phyloP scores from a whole-genome alignment of 1,284 basidiomycete species.

The Macrocystidia cucumis region DNA sequence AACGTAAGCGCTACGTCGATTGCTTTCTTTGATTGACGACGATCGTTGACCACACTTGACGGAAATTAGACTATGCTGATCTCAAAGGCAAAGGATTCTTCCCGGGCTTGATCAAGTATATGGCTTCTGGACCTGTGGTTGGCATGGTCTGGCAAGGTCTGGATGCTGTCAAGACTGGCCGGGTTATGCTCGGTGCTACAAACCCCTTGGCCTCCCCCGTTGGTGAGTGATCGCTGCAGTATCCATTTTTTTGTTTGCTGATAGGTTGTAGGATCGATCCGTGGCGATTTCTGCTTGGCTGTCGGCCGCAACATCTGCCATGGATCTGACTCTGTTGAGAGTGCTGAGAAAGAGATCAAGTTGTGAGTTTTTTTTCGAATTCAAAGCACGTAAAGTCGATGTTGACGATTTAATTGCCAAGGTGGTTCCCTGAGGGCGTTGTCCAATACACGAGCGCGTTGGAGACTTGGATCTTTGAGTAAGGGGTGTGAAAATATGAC shows the following conservation, averaged over 20 bases:
- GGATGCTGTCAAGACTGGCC: slow-evolving; percentile 95
- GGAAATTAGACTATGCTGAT: slow-evolving; percentile 79
- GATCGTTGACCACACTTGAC: slow-evolving; percentile 6
- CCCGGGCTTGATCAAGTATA: slow-evolving; percentile 89
- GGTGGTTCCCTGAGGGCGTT: slow-evolving; percentile 83
- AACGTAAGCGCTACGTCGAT: slow-evolving; percentile 41
- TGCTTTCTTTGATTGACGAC: slow-evolving; percentile 11
- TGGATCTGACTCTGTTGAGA: slow-evolving; percentile 90
- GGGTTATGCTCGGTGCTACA: slow-evolving; percentile 93
- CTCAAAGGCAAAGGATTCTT: slow-evolving; percentile 91
- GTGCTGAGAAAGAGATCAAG: slow-evolving; percentile 84
- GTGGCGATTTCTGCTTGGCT: slow-evolving; percentile 89
- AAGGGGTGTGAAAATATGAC: slow-evolving; percentile 20
- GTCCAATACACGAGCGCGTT: slow-evolving; percentile 68
- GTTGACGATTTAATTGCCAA: slow-evolving; percentile 23
- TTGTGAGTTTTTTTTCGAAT: slow-evolving; percentile 48
- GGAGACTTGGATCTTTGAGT: slow-evolving; percentile 82
- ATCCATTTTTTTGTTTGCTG: slow-evolving; percentile 8
- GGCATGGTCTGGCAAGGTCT: slow-evolving; percentile 97
- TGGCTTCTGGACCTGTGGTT: slow-evolving; percentile 93
- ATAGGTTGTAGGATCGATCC: slow-evolving; percentile 63
- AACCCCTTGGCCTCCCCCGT: slow-evolving; percentile 90
- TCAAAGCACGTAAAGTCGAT: too few relatives aligned
- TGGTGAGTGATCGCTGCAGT: slow-evolving; percentile 54
- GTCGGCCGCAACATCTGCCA: slow-evolving; percentile 94